Evolutionary conservation across 2,329 filamentous ascomycete genomes (phyloP), one percentile per base, ranked within the genome.

Genomic region (Stylonectria norvegica): DNA sequence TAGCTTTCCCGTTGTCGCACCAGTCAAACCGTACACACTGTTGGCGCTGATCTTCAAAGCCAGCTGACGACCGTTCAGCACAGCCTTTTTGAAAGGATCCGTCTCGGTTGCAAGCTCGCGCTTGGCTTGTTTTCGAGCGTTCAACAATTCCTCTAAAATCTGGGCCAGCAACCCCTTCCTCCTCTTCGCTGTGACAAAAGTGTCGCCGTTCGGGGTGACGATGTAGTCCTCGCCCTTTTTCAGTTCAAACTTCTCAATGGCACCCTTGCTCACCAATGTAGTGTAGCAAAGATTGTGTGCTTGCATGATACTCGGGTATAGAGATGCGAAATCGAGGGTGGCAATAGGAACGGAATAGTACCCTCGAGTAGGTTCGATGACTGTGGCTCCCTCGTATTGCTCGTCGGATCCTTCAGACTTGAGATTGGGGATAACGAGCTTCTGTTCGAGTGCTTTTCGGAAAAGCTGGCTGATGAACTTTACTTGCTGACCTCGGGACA

Each of bases 241-340:
- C 42, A 97, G 69, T 2, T 76, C 72, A 27, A 93, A 78, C 45
- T 83, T 86, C 44, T 94, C 86, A 4, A 95, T 77, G 1, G 78
- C 82, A 19, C 71, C 78, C 63, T 88, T 89, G 41, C 60, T 59
- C 61, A 97, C 69, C 20, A 97, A 72, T 0, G 93, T 98, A 0
- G 93, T 98, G 63, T 98, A 98, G 66, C 93, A 98, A 16, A 98
- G 79, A 54, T 98, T 98, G 68, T 98, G 93, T 1, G 93, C 93
- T 68, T 97, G 91, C 64, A 98, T 98, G 60, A 98, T 98, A 71
- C 90, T 96, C 16, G 93, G 93, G 57, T 98, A 98, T 49, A 98
- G 83, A 20, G 93, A 97, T 5, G 93, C 93, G 55, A 98, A 98
- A 88, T 98, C 93, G 30, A 98, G 83, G 0, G 93, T 98, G 2